These are phyloP conservation scores for Candida ponderosae DNA, from an alignment of 805 yeast species.

Conservation along the genomic window DNA sequence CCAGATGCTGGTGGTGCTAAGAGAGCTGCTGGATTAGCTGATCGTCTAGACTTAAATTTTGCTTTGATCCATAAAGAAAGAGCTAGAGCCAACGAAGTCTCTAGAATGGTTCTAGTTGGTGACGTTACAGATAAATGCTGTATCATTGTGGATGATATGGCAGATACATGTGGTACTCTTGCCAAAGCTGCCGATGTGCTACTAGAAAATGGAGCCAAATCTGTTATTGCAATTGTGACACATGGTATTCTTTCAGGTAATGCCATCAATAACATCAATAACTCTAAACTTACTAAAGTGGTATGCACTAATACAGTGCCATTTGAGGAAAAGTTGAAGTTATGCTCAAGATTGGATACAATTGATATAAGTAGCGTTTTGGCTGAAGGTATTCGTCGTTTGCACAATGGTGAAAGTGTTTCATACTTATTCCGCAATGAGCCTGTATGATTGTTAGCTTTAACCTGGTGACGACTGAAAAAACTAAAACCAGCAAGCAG, in stretches of 20 bases:
- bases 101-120: slow-evolving; percentile 80
- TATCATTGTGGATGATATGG: slow-evolving; percentile 81
- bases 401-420: slow-evolving; percentile 83
- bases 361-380: slow-evolving; percentile 68
- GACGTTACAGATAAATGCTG: slow-evolving; percentile 73
- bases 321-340: slow-evolving; percentile 50
- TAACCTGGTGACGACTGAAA: neutral
- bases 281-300: slow-evolving; percentile 57
- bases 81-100: slow-evolving; percentile 75
- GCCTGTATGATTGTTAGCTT: slow-evolving; percentile 24
- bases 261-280: slow-evolving; percentile 64
- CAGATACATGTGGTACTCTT: slow-evolving; percentile 83
- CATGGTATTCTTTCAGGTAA: slow-evolving; percentile 75
- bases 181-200: slow-evolving; percentile 77
- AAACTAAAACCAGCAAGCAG: too few species aligned
- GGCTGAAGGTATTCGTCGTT: slow-evolving; percentile 77
- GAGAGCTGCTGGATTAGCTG: slow-evolving; percentile 82
- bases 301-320: slow-evolving; percentile 82
- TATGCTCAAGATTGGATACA: slow-evolving; percentile 56
- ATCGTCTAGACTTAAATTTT: slow-evolving; percentile 68
- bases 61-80: slow-evolving; percentile 83
- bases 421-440: slow-evolving; percentile 71
- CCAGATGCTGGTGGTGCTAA: slow-evolving; percentile 93
- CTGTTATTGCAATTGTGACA: slow-evolving; percentile 76
- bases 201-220: slow-evolving; percentile 57